Base-by-base conservation (phyloP, 2,329 filamentous ascomycete genomes). In the Sporothrix variecibatus region DNA sequence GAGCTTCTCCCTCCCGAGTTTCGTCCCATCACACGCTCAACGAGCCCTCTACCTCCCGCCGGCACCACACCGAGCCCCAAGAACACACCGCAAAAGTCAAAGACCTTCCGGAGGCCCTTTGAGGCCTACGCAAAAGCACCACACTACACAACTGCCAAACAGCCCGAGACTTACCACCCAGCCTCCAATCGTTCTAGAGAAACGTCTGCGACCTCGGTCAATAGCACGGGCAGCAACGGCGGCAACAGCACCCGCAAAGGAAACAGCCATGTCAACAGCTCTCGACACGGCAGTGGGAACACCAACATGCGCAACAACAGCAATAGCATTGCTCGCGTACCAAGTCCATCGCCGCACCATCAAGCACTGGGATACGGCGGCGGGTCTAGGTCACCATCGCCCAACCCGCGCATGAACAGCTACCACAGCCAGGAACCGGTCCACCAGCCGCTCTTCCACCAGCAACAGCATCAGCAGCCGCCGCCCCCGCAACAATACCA, bases 1-100 rank as follows among this genome's bases (percentile, higher is more conserved):
- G 90, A 97, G 81, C 88, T 99, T 6, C 88, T 99, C 43, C 92
- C 93, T 73, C 90, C 96, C 75, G 89, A 91, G 81, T 98, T 97
- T 81, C 91, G 93, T 74, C 96, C 96, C 75, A 90, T 91, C 78
- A 86, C 86, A 60, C 85, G 91, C 80, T 87, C 88, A 40, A 86
- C 85, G 72, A 91, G 89, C 78, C 88, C 89, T 0, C 83, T 94
- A 83, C 84, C 90, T 76, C 43, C 67, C 28, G 84, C 77, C 75
- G 87, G 85, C 77, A 87, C 85, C 79, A 85, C 88, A 1, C 86
- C 88, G 62, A 87, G 86, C 74, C 86, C 89, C 65, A 85, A 83
- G 75, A 86, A 85, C 77, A 85, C 85, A 31, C 85, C 88, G 0
- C 86, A 89, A 34, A 92, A 91, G 80, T 86, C 87, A 28, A 90